phyloP scores from a whole-genome alignment of 495 filamentous ascomycete genomes.

The Lophiotrema nucula region DNA sequence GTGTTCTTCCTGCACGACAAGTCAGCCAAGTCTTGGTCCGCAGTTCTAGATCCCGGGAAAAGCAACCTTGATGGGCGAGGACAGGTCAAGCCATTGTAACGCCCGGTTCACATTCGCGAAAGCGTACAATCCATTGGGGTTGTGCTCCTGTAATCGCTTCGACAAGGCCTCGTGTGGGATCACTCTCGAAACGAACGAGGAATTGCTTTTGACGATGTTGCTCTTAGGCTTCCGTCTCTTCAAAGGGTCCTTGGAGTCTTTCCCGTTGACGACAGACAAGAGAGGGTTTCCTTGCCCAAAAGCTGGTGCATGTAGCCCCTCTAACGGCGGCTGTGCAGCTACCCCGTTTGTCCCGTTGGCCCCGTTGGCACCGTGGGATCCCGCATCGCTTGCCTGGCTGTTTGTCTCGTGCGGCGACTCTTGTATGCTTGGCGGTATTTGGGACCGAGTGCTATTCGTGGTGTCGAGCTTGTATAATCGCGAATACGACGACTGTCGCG shows the following conservation, averaged over 20 bases:
- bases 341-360: no score
- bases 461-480: conserved; percentile 52
- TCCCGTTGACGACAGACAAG: conserved; percentile 50
- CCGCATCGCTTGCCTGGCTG: conserved; percentile 36
- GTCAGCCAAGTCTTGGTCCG: background rate
- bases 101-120: conserved; percentile 95
- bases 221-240: conserved; percentile 92
- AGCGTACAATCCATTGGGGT: conserved; percentile 74
- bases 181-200: conserved; percentile 92
- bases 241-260: conserved; percentile 65
- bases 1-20: conserved; percentile 61
- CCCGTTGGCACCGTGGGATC: conserved; percentile 36
- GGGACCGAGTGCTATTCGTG: conserved; percentile 45
- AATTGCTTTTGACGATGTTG: conserved; percentile 97
- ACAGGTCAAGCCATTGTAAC: conserved; percentile 80
- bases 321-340: conserved; percentile 23
- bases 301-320: conserved; percentile 51
- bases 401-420: conserved; percentile 38
- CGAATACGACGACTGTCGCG: conserved; percentile 56
- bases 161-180: conserved; percentile 78
- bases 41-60: background rate
- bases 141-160: conserved; percentile 76
- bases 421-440: conserved; percentile 44
- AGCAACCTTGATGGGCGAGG: conserved; percentile 56
- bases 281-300: conserved; percentile 89